phyloP scores from a whole-genome alignment of 2,329 filamentous ascomycete genomes.

The Penicillium capsulatum region DNA sequence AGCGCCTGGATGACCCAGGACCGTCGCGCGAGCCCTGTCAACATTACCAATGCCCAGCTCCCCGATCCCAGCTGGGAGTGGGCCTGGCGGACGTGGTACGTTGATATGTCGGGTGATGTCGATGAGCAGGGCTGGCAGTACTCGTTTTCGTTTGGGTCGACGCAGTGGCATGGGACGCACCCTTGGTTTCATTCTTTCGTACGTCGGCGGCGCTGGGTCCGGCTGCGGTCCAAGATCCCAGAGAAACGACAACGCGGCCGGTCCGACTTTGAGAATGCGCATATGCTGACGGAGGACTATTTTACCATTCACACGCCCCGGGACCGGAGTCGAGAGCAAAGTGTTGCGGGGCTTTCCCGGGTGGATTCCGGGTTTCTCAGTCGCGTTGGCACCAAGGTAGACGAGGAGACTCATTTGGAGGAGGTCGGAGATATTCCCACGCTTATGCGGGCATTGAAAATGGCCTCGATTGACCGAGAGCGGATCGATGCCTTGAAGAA shows the following conservation, averaged over 20 bases:
- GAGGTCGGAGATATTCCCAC: conserved; percentile 63
- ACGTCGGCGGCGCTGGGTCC: conserved; percentile 80
- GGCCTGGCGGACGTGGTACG: conserved; percentile 69
- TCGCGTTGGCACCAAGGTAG: conserved; percentile 41
- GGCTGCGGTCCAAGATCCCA: conserved; percentile 64
- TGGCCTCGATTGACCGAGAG: conserved; percentile 78
- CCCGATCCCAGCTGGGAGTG: conserved; percentile 96
- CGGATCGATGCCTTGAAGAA: conserved; percentile 78
- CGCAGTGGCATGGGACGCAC: conserved; percentile 81
- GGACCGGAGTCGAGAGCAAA: conserved; percentile 41
- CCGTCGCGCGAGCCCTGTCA: conserved; percentile 56
- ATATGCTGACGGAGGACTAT: conserved; percentile 71
- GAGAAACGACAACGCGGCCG: conserved; percentile 26
- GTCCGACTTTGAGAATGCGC: conserved; percentile 45
- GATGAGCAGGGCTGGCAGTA: conserved; percentile 97
- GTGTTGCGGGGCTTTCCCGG: conserved; percentile 32
- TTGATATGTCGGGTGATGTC: conserved; percentile 72
- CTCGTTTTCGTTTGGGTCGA: conserved; percentile 77
- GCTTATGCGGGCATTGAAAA: conserved; percentile 64
- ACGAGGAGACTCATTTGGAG: conserved; percentile 45
- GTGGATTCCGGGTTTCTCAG: conserved; percentile 29
- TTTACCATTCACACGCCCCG: conserved; percentile 67
- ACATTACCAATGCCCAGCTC: conserved; percentile 82
- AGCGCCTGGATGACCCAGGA: conserved; percentile 74
- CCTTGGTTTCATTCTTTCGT: conserved; percentile 95